Conservation (phyloP, 1,284 basidiomycete genomes). For the Anthracocystis walkeri region DNA sequence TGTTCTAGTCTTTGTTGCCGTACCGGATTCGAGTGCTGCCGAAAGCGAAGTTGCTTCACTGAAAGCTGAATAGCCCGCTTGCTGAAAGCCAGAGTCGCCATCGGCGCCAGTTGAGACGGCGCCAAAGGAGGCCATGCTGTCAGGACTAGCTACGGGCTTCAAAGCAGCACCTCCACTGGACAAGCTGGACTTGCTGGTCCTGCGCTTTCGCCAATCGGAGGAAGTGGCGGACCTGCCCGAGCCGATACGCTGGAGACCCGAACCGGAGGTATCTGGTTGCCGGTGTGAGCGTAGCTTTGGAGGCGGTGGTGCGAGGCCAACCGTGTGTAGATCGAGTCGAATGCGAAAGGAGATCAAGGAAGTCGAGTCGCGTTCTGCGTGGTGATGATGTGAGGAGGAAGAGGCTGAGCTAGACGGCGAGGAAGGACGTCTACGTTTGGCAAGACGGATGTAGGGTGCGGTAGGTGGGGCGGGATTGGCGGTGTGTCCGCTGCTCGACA, state of each 20-base stretch:
- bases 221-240: conserved; percentile 33
- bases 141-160: conserved; percentile 26
- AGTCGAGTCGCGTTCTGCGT: conserved; percentile 16
- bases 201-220: conserved; percentile 31
- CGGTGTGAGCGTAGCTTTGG: conserved; percentile 33
- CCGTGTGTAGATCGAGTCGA: conserved; percentile 60
- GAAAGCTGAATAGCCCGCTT: conserved; percentile 15
- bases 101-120: conserved; percentile 19
- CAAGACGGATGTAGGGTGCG: conserved; percentile 49
- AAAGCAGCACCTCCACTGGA: conserved; percentile 21
- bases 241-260: conserved; percentile 22
- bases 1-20: not conserved
- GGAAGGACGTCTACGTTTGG: conserved; percentile 12
- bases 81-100: conserved; percentile 19
- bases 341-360: conserved; percentile 44
- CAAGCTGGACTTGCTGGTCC: conserved; percentile 28
- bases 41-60: conserved; percentile 7
- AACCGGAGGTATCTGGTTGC: conserved; percentile 10
- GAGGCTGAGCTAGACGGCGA: conserved; percentile 21
- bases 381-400: conserved; percentile 24
- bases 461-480: conserved; percentile 29
- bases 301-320: conserved; percentile 52
- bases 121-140: conserved; percentile 33
- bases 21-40: conserved; percentile 2
- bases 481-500: conserved; percentile 28